Base-by-base conservation (phyloP, 208 protist species). In the Crithidia brevicula region DNA sequence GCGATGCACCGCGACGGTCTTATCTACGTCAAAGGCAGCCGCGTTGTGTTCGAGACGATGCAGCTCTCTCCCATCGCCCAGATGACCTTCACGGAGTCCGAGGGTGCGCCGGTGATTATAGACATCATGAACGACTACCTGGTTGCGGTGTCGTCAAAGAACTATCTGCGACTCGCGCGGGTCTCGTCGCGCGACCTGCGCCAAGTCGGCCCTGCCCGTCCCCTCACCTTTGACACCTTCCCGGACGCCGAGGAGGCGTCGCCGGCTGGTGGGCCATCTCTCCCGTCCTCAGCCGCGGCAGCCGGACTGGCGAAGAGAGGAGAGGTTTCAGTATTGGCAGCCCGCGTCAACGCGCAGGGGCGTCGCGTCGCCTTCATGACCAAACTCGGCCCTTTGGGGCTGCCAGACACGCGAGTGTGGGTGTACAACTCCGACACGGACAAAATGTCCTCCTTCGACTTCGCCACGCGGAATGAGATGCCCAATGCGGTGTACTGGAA, bases 111-210 rank as follows among this genome's bases (percentile, higher is more conserved):
- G n/a, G 83, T 80, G 22, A 68, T 91, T 20, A 76, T 97, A 25
- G 86, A 96, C 77, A 82, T 97, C 40, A 96, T 94, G 86, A 82
- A 86, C 63, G 92, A 97, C 69, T 95, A 88, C 70, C 73, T 98
- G 13, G 89, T 92, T 13, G 83, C 80, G 20, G 79, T 95, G 31
- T 93, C 92, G 6, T 87, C 79, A 31, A 88, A 85, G 64, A 91
- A 93, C 61, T 79, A 88, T n/a, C 74, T 98, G 58, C 82, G 85
- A 0, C 71, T 97, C 15, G 94, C 83, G 3, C 76, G 82, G 4
- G 78, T 97, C 33, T 82, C 72, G 16, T 51, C 84, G 31, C 82
- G 83, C 40, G 92, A 96, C 54, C 40, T 96, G 52, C 77, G 70
- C 43, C 72, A 81, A 30, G 51, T 93, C 15, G 91, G 93, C 22